Base-by-base conservation (phyloP, 2,329 filamentous ascomycete genomes). In the Nemania serpens region DNA sequence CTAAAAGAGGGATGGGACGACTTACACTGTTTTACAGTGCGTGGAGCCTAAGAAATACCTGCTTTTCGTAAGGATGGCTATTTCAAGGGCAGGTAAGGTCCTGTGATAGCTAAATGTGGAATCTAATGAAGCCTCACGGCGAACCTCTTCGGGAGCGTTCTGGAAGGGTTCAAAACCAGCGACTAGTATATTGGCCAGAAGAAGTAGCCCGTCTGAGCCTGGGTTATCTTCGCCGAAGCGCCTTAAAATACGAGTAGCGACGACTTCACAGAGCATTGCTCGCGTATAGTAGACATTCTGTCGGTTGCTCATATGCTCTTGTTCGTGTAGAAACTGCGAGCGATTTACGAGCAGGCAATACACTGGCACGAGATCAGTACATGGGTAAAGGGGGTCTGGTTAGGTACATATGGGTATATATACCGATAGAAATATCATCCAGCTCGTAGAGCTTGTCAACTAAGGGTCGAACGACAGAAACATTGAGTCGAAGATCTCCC, bases 131-230 rank as follows among this genome's bases (percentile, higher is more conserved):
- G 84, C 85, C 66, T 89, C 82, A 15, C 81, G 78, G 37, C 85
- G 81, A 42, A 93, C 82, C 57, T 89, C 83, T 1, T 81, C 77
- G 0, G 91, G 91, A 0, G 91, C 91, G 66, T 91, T 91, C 75
- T 95, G 91, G 69, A 95, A 95, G 1, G 91, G 91, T 69, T 93
- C 89, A 69, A 96, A 95, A 13, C 90, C 90, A 15, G 91, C 90
- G 13, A 96, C 89, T 18, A 95, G 83, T 34, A 95, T 89, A 68
- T 93, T 90, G 5, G 91, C 87, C 5, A 95, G 81, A 20, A 91
- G 79, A 4, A 95, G 79, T 12, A 95, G 81, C 1, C 91, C 90
- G 25, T 87, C 81, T 0, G 86, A 80, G 5, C 89, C 90, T 13
- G 87, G 84, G 60, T 91, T 87, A 68, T 93, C 88, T 76, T 95